Conservation (phyloP, 2,329 filamentous ascomycete species). For the Fusarium nurragi region DNA sequence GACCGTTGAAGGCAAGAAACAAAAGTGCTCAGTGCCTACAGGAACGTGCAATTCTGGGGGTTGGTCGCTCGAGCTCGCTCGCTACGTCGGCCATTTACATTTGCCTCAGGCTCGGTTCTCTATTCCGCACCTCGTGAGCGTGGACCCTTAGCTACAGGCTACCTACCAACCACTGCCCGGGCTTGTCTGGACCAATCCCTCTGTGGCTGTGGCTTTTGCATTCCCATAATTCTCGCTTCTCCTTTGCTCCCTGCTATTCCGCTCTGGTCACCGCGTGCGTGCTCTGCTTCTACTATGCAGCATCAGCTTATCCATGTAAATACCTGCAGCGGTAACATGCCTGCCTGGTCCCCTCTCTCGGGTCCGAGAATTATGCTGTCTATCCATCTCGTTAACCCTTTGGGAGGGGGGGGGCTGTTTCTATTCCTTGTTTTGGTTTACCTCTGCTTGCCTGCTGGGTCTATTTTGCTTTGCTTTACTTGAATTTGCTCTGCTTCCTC, state of each 20-base stretch:
- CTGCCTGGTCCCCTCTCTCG: not conserved
- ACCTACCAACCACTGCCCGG: not conserved
- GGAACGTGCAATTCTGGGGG: not conserved
- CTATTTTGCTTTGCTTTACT: not conserved
- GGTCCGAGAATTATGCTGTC: constrained; percentile 17
- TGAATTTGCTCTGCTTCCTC: constrained; percentile 6
- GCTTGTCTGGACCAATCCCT: constrained; percentile 19
- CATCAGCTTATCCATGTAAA: not conserved
- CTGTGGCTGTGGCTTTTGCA: constrained; percentile 3
- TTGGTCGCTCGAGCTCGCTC: constrained; percentile 7
- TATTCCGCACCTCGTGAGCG: constrained; percentile 30
- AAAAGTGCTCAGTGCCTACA: not conserved
- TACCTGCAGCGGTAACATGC: not conserved
- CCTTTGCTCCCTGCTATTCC: constrained; percentile 25
- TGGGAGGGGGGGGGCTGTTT: not conserved
- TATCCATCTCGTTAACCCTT: constrained; percentile 1
- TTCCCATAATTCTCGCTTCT: constrained; percentile 36
- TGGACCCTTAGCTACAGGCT: constrained; percentile 13
- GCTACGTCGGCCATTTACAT: constrained; percentile 35
- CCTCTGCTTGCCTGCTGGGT: constrained; percentile 3
- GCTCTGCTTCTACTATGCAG: not conserved
- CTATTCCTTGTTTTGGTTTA: constrained; percentile 2
- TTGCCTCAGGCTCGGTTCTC: constrained; percentile 27
- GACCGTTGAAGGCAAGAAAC: not conserved
- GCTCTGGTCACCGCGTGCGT: constrained; percentile 13